Evolutionary conservation across 2,329 filamentous ascomycete genomes (phyloP).

Genomic region (Colletotrichum falcatum): DNA sequence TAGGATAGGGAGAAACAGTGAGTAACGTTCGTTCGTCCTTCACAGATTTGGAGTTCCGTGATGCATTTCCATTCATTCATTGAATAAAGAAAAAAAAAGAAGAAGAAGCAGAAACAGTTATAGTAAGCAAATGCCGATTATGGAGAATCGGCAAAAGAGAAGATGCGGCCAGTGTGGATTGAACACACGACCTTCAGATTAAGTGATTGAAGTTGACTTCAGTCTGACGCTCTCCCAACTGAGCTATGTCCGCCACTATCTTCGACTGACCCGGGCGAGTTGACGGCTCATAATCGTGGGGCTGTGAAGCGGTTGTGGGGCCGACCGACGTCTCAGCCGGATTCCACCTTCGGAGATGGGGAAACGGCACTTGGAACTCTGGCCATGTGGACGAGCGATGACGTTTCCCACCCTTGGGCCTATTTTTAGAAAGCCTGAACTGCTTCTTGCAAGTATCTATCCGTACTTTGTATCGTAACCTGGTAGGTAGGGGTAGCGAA

Average conservation of each 20-base stretch:
- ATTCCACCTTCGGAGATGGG: neutral
- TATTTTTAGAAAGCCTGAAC: neutral
- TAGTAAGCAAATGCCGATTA: too few species aligned
- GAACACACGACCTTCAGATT: slow-evolving; percentile 38
- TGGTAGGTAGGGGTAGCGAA: too few species aligned
- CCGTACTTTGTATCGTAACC: too few species aligned
- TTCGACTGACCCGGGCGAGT: fast-evolving
- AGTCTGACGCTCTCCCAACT: slow-evolving; percentile 41
- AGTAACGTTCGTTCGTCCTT: neutral
- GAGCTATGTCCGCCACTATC: slow-evolving; percentile 38
- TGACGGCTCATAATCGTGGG: neutral
- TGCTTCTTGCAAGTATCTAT: neutral
- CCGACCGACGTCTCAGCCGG: neutral
- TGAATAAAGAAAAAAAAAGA: too few species aligned
- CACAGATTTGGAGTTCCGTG: neutral
- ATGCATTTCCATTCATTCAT: neutral
- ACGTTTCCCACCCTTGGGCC: neutral
- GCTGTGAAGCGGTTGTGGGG: neutral
- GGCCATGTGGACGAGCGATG: neutral
- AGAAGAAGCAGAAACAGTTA: neutral
- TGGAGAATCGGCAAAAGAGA: neutral
- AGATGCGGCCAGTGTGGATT: slow-evolving; percentile 39
- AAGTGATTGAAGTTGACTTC: slow-evolving; percentile 39
- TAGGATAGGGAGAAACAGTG: neutral
- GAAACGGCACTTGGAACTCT: neutral